Evolutionary conservation across 2,329 filamentous ascomycete species (phyloP), one percentile per base, ranked within the genome.

Genomic region (Fusarium sp.): DNA sequence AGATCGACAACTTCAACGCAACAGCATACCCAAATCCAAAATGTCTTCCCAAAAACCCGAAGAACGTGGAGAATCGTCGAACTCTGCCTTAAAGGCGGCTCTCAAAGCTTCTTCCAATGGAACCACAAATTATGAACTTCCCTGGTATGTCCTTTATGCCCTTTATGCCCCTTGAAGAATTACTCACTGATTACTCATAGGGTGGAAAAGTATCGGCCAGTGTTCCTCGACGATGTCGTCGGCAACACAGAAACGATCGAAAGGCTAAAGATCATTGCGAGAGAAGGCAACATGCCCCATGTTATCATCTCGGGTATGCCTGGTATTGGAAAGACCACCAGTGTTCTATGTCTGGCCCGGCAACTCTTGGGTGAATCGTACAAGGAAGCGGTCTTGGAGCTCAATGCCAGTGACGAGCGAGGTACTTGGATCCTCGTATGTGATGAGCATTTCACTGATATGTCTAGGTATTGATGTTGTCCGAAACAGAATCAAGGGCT

Each of bases 301-400:
- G 91, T 99, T 79, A 98, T 99, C 83, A 98, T 99, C 79, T 97
- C 94, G n/a, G 96, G 96, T 68, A 98, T 97, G 95, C 96, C 96
- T 26, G 96, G 96, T 79, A 99, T 98, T 79, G 96, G 96, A 82
- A 99, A 99, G 86, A 99, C 96, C 8, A 98, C 96, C 2, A 97
- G 95, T 62, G 92, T 99, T 62, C 86, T 98, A 69, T 98, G 96
- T 81, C 90, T 99, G 51, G 96, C 96, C 24, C 90, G 95, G 67
- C 95, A 98, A 81, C 85, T 99, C 68, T 87, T 99, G 5, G 96
- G 96, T 14, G 93, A 97, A 79, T 89, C 94, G 35, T 99, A 98
- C 87, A 98, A 98, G 83, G 96, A 99, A 85, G 96, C 96, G 0
- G 96, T 99, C 5, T 84, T 99, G 68, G 96, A 99, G 82, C 88